phyloP scores from a whole-genome alignment of 2,329 filamentous ascomycete genomes.

The Colletotrichum brevisporum region DNA sequence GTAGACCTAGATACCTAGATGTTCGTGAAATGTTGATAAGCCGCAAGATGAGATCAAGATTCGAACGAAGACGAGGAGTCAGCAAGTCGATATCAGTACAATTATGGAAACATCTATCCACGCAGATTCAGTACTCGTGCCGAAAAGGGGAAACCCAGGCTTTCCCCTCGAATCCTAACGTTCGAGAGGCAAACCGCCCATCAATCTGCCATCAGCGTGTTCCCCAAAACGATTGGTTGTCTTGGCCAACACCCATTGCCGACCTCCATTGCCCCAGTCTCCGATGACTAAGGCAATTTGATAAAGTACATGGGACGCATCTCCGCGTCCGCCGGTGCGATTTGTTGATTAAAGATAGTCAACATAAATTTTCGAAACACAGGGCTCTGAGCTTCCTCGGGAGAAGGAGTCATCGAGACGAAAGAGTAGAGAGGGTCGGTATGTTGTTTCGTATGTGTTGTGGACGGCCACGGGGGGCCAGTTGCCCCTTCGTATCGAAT shows the following conservation, averaged over 20 bases:
- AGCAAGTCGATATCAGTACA: conserved; percentile 34
- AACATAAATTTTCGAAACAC: conserved; percentile 24
- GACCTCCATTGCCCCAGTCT: background rate
- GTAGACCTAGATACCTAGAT: background rate
- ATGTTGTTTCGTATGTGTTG: conserved; percentile 7
- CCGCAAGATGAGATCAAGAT: background rate
- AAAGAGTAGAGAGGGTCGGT: conserved; percentile 40
- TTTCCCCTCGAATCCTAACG: conserved; percentile 20
- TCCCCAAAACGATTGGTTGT: background rate
- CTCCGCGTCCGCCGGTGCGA: conserved; percentile 17
- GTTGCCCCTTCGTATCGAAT: conserved; percentile 9
- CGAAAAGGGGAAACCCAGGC: conserved; percentile 16
- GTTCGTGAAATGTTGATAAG: background rate
- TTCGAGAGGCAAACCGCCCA: background rate
- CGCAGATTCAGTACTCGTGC: conserved; percentile 22
- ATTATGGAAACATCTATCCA: conserved; percentile 35
- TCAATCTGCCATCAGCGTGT: background rate
- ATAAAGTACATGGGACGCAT: conserved; percentile 41
- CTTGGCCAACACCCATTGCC: no score
- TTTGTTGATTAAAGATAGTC: conserved; percentile 23
- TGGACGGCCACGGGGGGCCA: conserved; percentile 7
- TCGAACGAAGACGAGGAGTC: background rate
- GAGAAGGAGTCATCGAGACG: background rate
- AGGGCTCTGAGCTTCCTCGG: conserved; percentile 15
- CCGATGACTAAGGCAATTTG: conserved; percentile 17